These are phyloP conservation scores for Fusarium odoratissimum DNA, from an alignment of 2,329 filamentous ascomycete species.

Conservation along the genomic window DNA sequence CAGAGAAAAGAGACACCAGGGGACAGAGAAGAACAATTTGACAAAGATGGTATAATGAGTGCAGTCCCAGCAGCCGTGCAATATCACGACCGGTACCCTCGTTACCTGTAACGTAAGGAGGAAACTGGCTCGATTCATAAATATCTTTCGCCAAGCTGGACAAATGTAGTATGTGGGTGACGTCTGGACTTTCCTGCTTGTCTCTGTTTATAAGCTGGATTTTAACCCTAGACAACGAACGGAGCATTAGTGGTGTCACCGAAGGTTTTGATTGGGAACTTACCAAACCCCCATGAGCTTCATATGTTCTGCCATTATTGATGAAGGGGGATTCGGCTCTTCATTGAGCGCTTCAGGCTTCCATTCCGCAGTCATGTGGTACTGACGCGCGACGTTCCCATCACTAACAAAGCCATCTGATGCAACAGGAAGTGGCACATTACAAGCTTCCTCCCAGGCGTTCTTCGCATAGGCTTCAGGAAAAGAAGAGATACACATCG, in stretches of 20 bases:
- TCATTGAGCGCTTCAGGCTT: rapidly evolving
- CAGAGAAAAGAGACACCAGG: neutral
- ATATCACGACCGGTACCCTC: neutral
- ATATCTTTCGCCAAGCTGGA: neutral
- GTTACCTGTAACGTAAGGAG: neutral
- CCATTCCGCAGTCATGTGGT: neutral
- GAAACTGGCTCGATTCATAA: neutral
- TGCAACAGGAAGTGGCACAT: neutral
- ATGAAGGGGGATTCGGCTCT: neutral
- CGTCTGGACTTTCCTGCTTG: neutral
- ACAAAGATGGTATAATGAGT: neutral
- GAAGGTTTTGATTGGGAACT: rapidly evolving
- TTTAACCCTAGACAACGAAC: neutral
- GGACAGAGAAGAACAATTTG: neutral
- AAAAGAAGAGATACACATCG: neutral
- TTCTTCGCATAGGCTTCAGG: neutral
- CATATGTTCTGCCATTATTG: neutral
- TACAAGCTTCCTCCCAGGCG: neutral
- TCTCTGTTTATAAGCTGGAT: neutral
- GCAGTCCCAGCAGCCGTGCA: neutral
- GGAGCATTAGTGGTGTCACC: rapidly evolving
- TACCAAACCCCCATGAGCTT: neutral
- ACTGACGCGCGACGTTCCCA: neutral
- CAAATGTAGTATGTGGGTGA: neutral
- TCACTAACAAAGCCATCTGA: neutral